Conservation (phyloP, 352 stramenopile genomes). For the Globisporangium middletonii region DNA sequence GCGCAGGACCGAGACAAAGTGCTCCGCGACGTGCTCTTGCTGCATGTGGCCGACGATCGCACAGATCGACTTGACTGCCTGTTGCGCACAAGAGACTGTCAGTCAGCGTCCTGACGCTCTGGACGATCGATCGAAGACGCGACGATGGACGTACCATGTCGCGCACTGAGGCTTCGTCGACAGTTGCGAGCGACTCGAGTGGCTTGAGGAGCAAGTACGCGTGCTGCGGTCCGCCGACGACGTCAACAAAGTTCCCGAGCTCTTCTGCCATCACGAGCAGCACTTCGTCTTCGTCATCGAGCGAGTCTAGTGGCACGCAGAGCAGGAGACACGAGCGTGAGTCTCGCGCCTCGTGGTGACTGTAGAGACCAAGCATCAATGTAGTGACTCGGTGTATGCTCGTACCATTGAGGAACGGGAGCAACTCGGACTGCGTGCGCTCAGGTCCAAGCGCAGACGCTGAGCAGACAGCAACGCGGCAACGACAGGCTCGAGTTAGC, state of each 20-base stretch:
- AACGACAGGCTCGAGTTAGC: not conserved
- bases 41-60: conserved; percentile 86
- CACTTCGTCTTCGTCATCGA: conserved; percentile 98
- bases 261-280: conserved; percentile 93
- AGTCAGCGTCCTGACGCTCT: not conserved
- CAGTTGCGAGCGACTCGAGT: conserved; percentile 90
- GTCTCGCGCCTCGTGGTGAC: not conserved
- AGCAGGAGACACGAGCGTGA: not conserved
- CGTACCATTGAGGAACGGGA: conserved; percentile 96
- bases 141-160: conserved; percentile 51
- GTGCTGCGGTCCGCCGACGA: conserved; percentile 87
- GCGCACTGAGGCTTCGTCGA: conserved; percentile 94
- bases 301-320: conserved; percentile 64
- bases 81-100: not conserved
- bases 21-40: conserved; percentile 72
- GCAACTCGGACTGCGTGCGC: conserved; percentile 91
- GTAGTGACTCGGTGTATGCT: not conserved
- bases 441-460: conserved; percentile 86
- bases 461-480: conserved; percentile 18
- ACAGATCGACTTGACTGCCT: conserved; percentile 88
- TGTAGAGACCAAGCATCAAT: too few relatives aligned
- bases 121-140: too few relatives aligned
- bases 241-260: conserved; percentile 84
- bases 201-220: conserved; percentile 90
- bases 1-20: conserved; percentile 92